Percentiles rank a stretch among this genome's conserved stretches.
Conservation (phyloP, 2,329 filamentous ascomycete species). For the Phialophora macrospora region DNA sequence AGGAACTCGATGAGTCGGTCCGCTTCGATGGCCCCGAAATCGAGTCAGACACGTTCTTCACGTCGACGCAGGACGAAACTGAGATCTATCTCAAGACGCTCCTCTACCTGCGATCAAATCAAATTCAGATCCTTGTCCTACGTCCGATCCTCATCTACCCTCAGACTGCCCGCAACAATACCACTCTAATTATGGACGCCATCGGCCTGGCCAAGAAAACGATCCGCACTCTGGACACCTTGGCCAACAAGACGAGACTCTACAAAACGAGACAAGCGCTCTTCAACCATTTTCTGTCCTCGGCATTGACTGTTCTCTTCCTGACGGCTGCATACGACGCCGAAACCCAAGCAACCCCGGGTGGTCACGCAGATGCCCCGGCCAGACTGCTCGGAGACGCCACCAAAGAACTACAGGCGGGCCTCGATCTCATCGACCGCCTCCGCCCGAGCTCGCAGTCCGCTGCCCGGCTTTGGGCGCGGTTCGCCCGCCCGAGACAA, state of each 20-base stretch:
- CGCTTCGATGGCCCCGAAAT: constrained; percentile 15
- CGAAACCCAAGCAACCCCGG: constrained; percentile 9
- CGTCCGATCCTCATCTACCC: constrained; percentile 23
- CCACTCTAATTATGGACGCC: constrained; percentile 12
- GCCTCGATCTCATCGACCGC: constrained; percentile 22
- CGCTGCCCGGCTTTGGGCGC: constrained; percentile 13
- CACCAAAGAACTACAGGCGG: constrained; percentile 10
- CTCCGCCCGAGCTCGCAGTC: constrained; percentile 12
- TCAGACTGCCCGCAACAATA: constrained; percentile 16
- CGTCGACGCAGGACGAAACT: constrained; percentile 2
- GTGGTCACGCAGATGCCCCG: not conserved
- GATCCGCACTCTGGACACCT: constrained; percentile 5
- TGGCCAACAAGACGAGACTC: constrained; percentile 6
- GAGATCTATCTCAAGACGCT: constrained; percentile 19
- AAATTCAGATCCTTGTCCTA: constrained; percentile 22
- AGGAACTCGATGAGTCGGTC: constrained; percentile 16
- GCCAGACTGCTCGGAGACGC: constrained; percentile 7
- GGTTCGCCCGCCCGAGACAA: constrained; percentile 15
- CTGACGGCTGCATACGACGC: constrained; percentile 21
- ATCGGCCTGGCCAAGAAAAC: constrained; percentile 18
- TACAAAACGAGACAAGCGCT: constrained; percentile 21
- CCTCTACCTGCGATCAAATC: constrained; percentile 20
- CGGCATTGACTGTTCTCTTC: constrained; percentile 19
- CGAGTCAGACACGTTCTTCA: constrained; percentile 18
- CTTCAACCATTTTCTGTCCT: constrained; percentile 23